These are phyloP conservation scores for Wickerhamomyces sp. DNA, from an alignment of 1,139 yeast species.

Conservation along the genomic window DNA sequence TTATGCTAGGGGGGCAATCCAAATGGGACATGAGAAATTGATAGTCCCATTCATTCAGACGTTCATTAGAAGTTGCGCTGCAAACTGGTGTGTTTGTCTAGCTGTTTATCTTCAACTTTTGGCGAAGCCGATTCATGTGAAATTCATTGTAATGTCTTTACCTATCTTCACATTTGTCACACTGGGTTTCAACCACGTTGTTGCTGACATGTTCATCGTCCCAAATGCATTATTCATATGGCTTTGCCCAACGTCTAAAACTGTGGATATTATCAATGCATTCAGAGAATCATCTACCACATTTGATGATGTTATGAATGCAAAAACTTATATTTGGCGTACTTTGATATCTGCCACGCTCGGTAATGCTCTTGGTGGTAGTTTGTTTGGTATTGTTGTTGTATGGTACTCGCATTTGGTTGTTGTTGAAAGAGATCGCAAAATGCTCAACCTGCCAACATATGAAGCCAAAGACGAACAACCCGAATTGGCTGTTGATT, in stretches of 20 bases:
- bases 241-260: background rate
- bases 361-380: conserved; percentile 73
- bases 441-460: conserved; percentile 53
- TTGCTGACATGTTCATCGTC: conserved; percentile 73
- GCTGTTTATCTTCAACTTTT: conserved; percentile 73
- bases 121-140: conserved; percentile 80
- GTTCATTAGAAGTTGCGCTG: conserved; percentile 62
- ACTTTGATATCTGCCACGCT: conserved; percentile 59
- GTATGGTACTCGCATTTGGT: conserved; percentile 69
- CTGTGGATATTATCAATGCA: background rate
- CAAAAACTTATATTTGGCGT: conserved; percentile 68
- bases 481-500: conserved; percentile 70
- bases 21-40: conserved; percentile 44
- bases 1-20: conserved; percentile 44
- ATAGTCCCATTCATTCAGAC: conserved; percentile 50
- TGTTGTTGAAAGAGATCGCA: conserved; percentile 66
- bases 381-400: conserved; percentile 52
- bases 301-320: conserved; percentile 57
- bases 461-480: conserved; percentile 75
- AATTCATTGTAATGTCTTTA: conserved; percentile 54
- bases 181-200: conserved; percentile 73
- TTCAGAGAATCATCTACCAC: background rate
- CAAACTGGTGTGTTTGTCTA: conserved; percentile 70
- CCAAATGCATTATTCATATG: conserved; percentile 52
- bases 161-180: conserved; percentile 74